Conservation (phyloP, 495 filamentous ascomycete species). For the Hypoxylon subgilvum region DNA sequence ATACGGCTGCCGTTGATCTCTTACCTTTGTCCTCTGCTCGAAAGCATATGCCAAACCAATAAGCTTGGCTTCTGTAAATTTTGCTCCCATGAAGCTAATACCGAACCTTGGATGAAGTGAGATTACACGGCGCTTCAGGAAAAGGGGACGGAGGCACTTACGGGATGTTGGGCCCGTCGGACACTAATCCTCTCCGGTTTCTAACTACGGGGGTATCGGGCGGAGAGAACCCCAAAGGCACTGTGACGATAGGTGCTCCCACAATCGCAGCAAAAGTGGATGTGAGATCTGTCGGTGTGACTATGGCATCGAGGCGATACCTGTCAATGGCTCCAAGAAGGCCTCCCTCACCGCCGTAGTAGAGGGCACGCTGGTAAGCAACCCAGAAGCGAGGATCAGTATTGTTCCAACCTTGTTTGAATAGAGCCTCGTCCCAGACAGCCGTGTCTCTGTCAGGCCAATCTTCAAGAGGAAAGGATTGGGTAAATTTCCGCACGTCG, state of each 20-base stretch:
- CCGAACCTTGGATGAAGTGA: conserved; percentile 48
- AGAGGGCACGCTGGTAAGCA: conserved; percentile 40
- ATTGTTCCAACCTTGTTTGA: conserved; percentile 47
- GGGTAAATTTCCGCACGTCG: conserved; percentile 43
- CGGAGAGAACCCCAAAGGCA: conserved; percentile 52
- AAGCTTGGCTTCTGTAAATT: conserved; percentile 59
- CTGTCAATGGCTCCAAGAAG: conserved; percentile 44
- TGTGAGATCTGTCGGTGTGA: conserved; percentile 43
- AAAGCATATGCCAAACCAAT: conserved; percentile 68
- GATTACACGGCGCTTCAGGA: too few species aligned
- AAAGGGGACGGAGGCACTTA: background rate
- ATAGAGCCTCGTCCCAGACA: conserved; percentile 44
- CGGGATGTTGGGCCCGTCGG: conserved; percentile 12
- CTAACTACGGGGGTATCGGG: conserved; percentile 7
- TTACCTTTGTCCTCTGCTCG: conserved; percentile 62
- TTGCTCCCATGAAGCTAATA: conserved; percentile 61
- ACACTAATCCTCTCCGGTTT: conserved; percentile 9
- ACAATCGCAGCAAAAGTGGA: conserved; percentile 39
- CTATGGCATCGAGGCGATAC: conserved; percentile 47
- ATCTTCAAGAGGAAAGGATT: conserved; percentile 36
- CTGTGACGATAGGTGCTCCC: conserved; percentile 49
- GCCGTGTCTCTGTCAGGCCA: conserved; percentile 44
- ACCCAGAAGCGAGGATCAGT: conserved; percentile 20
- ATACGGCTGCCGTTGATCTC: conserved; percentile 54
- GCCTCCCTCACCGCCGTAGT: conserved; percentile 44